Evolutionary conservation across 768 basidiomycete species (phyloP).

Genomic region (Amanita inopinata): DNA sequence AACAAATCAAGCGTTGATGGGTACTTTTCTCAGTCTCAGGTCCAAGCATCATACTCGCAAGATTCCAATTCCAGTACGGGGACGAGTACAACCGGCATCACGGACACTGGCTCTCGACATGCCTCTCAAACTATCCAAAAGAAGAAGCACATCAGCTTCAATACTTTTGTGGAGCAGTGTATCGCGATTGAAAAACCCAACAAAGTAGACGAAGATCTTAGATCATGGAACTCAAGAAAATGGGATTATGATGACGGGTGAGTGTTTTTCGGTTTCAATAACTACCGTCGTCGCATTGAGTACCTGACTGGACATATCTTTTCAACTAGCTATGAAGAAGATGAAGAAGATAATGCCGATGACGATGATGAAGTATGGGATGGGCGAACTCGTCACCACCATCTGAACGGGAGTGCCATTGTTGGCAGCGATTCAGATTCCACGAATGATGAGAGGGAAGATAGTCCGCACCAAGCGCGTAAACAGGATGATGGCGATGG

Average conservation of each 20-base stretch:
- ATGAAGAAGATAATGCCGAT: constrained; percentile 50
- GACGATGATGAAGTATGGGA: constrained; percentile 32
- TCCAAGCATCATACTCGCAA: constrained; percentile 11
- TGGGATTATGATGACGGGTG: constrained; percentile 58
- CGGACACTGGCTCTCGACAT: constrained; percentile 15
- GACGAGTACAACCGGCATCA: constrained; percentile 13
- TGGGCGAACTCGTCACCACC: constrained; percentile 9
- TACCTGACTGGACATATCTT: not conserved
- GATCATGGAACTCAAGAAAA: constrained; percentile 9
- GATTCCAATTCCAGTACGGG: constrained; percentile 24
- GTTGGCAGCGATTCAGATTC: constrained; percentile 30
- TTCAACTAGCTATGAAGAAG: constrained; percentile 51
- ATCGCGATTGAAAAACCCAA: constrained; percentile 82
- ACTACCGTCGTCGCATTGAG: no score
- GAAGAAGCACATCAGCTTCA: constrained; percentile 93
- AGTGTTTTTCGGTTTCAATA: no score
- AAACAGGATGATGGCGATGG: constrained; percentile 35
- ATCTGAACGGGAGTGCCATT: constrained; percentile 20
- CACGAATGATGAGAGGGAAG: constrained; percentile 16
- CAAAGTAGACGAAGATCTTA: constrained; percentile 19
- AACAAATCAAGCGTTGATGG: constrained; percentile 15
- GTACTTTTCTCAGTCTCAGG: constrained; percentile 6
- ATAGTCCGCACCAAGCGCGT: no score
- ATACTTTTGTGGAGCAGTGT: constrained; percentile 95
- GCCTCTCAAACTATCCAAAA: constrained; percentile 24